These are phyloP conservation scores for Fraxinus albicans DNA, from an alignment of 305 asterid species.

Conservation along the genomic window DNA sequence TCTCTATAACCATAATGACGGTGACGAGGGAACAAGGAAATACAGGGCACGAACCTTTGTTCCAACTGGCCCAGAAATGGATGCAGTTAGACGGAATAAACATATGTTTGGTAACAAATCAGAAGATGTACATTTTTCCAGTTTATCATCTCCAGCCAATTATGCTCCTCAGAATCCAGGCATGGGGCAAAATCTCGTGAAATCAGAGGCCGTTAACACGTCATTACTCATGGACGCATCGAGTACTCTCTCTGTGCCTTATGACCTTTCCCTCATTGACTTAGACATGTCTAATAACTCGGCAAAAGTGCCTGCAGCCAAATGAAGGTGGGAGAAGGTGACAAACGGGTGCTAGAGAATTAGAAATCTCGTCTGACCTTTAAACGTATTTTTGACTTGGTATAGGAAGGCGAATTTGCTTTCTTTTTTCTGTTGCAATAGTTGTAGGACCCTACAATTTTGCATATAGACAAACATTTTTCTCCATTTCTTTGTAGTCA, in stretches of 20 bases:
- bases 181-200: slow-evolving; percentile 27
- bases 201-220: slow-evolving; percentile 50
- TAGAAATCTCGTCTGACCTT: neutral
- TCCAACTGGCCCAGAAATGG: slow-evolving; percentile 96
- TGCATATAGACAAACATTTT: neutral
- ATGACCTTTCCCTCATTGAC: slow-evolving; percentile 66
- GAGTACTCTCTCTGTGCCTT: slow-evolving; percentile 39
- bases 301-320: slow-evolving; percentile 45
- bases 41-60: slow-evolving; percentile 46
- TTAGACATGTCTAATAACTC: slow-evolving; percentile 63
- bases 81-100: slow-evolving; percentile 73
- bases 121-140: slow-evolving; percentile 63
- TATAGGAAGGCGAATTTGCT: neutral
- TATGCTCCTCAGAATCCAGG: slow-evolving; percentile 36
- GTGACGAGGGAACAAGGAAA: slow-evolving; percentile 60
- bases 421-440: neutral
- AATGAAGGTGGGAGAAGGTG: slow-evolving; percentile 45
- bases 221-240: slow-evolving; percentile 58
- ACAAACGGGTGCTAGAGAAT: slow-evolving; percentile 7
- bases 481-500: neutral
- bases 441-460: neutral
- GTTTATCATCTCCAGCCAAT: slow-evolving; percentile 50
- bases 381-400: neutral
- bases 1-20: slow-evolving; percentile 80
- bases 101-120: slow-evolving; percentile 55